Evolutionary conservation across 2,329 filamentous ascomycete species (phyloP), one percentile per base, ranked within the genome.

Genomic region (Xylariaceae sp.): DNA sequence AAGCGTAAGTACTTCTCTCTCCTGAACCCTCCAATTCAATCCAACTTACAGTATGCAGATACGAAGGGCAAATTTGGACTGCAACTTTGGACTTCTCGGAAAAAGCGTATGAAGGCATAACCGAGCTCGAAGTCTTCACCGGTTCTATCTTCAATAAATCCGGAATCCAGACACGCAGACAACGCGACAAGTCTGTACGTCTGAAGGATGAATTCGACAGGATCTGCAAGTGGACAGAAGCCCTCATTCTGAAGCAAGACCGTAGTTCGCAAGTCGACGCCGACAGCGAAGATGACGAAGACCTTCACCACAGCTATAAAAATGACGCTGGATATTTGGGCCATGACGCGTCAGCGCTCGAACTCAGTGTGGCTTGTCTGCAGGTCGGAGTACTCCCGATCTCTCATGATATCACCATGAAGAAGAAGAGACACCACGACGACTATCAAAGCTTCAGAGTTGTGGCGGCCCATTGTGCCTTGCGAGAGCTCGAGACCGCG

Each of bases 101-200:
- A 4, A 71, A 74, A 33, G 65, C 73, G 0, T 62, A 64, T 6
- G 56, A 57, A 15, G 59, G 61, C 0, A 59, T 79, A 7, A 66
- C 59, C 0, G 76, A 79, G 50, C 59, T 74, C 0, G 76, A 79
- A 44, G 72, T 75, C 0, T 78, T 78, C 39, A 74, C 74, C 18
- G 76, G 76, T 8, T 69, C 65, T n/a, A 69, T 79, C n/a, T 57
- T 77, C 31, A 78, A 73, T 56, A 73, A 68, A 45, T 60, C 56
- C 0, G 74, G 74, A 0, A 50, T 62, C 0, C 75, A 76, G 55
- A 75, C 69, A 0, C 61, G 62, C 9, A 68, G 72, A 2, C 73
- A 79, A 48, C 68, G 73, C 3, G 75, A 79, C 35, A 63, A 64
- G 2, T 78, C 74, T 2, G 60, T 67, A 35, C 72, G 72, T 49